Base-by-base conservation (phyloP, 1,284 basidiomycete genomes). In the Rhizoctonia solani region DNA sequence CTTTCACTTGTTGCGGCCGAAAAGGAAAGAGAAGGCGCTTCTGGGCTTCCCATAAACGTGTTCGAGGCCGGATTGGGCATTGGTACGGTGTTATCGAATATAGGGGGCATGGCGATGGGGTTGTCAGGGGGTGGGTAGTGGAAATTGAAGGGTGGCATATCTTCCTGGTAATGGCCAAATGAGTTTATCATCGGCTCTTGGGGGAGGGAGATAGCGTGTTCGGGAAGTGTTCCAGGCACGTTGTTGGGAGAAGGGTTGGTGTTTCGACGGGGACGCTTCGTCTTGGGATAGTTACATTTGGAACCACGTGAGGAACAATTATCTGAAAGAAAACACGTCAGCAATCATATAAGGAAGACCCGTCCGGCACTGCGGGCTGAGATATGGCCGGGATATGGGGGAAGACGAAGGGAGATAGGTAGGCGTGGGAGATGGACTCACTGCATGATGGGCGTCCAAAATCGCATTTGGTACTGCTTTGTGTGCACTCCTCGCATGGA, bases 241-340 rank as follows among this genome's bases (percentile, higher is more conserved):
- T 29, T 9, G 2, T 34, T 32, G 21, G 58, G 47, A 11, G 58
- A 52, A 16, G 58, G 58, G 21, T 63, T 52, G 58, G 58, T 63
- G 30, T 63, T 42, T 0, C 56, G 56, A 4, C 56, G 37, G 25
- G 67, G 29, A n/a, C 58, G 58, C 29, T 63, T 63, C 73, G 91
- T 90, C 74, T 93, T 93, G 78, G 90, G 86, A 75, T 88, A 94
- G 0, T 90, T 91, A 78, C 92, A 95, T 2, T 86, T 81, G 68
- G 81, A 82, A 74, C 90, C 90, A 53, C 89, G 85, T 71, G 87
- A 83, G 0, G 86, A 73, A 73, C 92, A 94, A 80, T 92, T 92
- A 3, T 87, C 91, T 92, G 74, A 19, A 41, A 52, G 54, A 32
- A 14, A 30, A 16, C 1, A n/a, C 8, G 66, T 72, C 53, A 73